phyloP scores from a whole-genome alignment of 148 eudicot genomes.

The Fallopia convolvulus region DNA sequence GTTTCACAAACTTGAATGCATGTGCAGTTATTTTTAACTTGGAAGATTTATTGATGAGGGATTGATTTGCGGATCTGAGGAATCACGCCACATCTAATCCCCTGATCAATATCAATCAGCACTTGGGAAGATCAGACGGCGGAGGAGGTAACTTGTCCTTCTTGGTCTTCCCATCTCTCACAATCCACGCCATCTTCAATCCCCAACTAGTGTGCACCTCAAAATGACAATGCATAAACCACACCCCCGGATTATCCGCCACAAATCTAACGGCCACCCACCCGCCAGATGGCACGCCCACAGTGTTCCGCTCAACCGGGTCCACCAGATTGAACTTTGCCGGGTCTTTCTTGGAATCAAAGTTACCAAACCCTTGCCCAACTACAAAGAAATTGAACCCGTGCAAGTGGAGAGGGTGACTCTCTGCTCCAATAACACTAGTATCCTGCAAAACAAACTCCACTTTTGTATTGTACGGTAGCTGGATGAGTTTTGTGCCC shows the following conservation, averaged over 20 bases:
- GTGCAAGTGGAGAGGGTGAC: conserved; percentile 25
- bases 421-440: conserved; percentile 36
- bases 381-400: conserved; percentile 22
- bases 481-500: conserved; percentile 42
- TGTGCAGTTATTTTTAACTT: no score
- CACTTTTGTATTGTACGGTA: conserved; percentile 43
- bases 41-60: no score
- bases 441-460: conserved; percentile 64
- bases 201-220: conserved; percentile 74
- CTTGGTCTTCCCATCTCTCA: conserved; percentile 35
- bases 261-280: conserved; percentile 11
- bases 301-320: conserved; percentile 9
- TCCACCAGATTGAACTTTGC: conserved; percentile 11
- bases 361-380: conserved; percentile 17
- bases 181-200: conserved; percentile 62
- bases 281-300: conserved; percentile 15
- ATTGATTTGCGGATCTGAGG: no score
- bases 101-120: conserved; percentile 19
- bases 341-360: conserved; percentile 15
- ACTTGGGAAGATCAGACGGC: conserved; percentile 12
- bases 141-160: conserved; percentile 56
- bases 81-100: no score
- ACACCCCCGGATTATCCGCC: conserved; percentile 61
- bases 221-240: conserved; percentile 66
- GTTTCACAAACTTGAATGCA: no score